Evolutionary conservation across 192 early-diverging fungal genomes (phyloP), one percentile per base, ranked within the genome.

Genomic region (Coemansia furcata): DNA sequence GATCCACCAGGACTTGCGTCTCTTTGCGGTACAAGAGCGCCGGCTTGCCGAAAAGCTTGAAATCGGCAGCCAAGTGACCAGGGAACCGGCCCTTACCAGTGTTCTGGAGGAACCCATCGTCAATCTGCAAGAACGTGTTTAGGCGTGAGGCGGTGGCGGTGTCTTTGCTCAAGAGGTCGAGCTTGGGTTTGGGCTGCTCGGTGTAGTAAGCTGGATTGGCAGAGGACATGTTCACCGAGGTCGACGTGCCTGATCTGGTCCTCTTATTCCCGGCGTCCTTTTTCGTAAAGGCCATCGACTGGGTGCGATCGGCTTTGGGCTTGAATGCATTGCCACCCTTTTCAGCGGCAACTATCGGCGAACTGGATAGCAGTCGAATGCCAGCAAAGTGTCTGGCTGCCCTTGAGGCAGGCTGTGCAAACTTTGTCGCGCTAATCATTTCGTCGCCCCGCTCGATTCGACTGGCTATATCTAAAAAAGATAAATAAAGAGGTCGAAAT

Each of bases 151-250:
- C 11, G 0, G 52, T 75, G 40, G 76, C 80, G 6, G 76, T 74
- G 4, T 57, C n/a, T 11, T 50, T 58, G 42, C 67, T 62, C 23
- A 83, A 60, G 3, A 46, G 44, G 7, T 47, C 62, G 12, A 69
- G 32, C 43, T 57, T 35, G 19, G 29, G 43, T 17, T 60, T 47
- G 14, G 68, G 76, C 19, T 12, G 17, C 5, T 14, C 32, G 9
- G 57, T 32, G 46, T 83, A 83, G 61, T 83, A 83, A 35, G 43
- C 39, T 15, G 66, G 72, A 58, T 83, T 83, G 36, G 75, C 72
- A 19, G 40, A 47, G 2, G 49, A 60, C 76, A 68, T 55, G 39
- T 75, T 75, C 9, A 83, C 76, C 19, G 72, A 55, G 4, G 76
- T 83, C 33, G 69, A 17, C 37, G 69, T 74, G 30, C 80, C 70